Evolutionary conservation across 352 stramenopile species (phyloP), one percentile per base, ranked within the genome.

Genomic region (Phytophthora cactorum): DNA sequence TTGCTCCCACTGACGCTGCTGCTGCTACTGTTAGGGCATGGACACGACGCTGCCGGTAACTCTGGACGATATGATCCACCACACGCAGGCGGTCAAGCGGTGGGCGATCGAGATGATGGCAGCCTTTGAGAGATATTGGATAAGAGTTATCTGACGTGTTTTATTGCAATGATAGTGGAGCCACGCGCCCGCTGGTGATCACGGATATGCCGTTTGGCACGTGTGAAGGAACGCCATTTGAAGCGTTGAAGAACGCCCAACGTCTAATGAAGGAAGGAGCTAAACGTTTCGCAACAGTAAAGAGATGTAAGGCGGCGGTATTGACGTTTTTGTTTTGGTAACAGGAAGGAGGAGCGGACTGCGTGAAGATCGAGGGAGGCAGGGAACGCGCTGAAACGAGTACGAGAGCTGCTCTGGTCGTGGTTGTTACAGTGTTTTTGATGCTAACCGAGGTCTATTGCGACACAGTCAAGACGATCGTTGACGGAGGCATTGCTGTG

Each of bases 191-290:
- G 32, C 78, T 99, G 52, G 83, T 99, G 25, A 82, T 99, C 3
- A 97, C 93, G 7, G 98, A 99, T 74, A 99, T 99, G 93, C 98
- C 98, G 5, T 99, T 99, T 78, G 98, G 97, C 27, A 96, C 95
- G 17, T 99, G 98, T 66, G 97, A 99, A 75, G 79, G 90, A 52
- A 75, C 86, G 5, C 88, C 88, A 32, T 91, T 88, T 77, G 83
- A 99, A 71, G 95, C 95, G 15, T 77, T 99, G 12, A 82, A 88
- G 64, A 99, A 99, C 68, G 97, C 97, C 4, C 97, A 99, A 61
- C 85, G 97, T 50, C 82, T 99, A 41, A 83, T 97, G 38, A 94
- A 97, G 78, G 87, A n/a, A 41, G 29, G 2, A 28, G 43, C 36
- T 72, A 52, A 4, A 47, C 15, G 5, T 3, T 10, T 47, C 41